Evolutionary conservation across 2,329 filamentous ascomycete species (phyloP).

Genomic region (Alternaria panax): DNA sequence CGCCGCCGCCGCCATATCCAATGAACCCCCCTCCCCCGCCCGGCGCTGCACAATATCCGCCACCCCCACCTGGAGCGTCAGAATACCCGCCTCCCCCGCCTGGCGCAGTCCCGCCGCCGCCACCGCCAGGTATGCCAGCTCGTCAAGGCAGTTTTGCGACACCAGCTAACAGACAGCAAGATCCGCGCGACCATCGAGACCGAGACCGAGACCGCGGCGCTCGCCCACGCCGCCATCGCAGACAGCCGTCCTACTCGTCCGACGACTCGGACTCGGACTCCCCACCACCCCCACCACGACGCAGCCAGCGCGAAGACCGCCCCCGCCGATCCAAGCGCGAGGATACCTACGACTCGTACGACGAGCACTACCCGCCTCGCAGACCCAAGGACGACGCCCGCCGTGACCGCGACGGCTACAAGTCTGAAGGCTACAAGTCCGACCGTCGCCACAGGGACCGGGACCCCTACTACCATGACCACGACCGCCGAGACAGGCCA

Average conservation of each 20-base stretch:
- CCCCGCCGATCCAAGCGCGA: constrained; percentile 23
- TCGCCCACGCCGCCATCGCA: constrained; percentile 26
- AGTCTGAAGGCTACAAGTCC: constrained; percentile 25
- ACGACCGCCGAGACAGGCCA: constrained; percentile 29
- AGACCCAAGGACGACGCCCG: constrained; percentile 19
- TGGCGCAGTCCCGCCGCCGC: not conserved
- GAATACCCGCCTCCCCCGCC: not conserved
- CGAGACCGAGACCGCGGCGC: not conserved
- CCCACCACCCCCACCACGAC: constrained; percentile 32
- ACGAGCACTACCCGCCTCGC: constrained; percentile 34
- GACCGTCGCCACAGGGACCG: constrained; percentile 13
- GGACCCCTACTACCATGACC: constrained; percentile 15
- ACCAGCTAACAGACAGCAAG: not conserved
- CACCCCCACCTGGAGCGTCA: constrained; percentile 15
- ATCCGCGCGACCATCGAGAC: constrained; percentile 8
- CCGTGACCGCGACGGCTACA: constrained; percentile 35
- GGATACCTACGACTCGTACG: constrained; percentile 38
- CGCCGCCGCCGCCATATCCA: constrained; percentile 24
- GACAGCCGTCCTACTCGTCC: constrained; percentile 24
- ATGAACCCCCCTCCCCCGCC: constrained; percentile 9
- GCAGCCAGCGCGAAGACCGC: constrained; percentile 29
- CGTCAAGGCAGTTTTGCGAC: not conserved
- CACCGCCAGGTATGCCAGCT: constrained; percentile 5
- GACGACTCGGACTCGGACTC: constrained; percentile 28
- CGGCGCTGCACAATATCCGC: constrained; percentile 5